Base-by-base conservation (phyloP, 805 yeast genomes). In the Saccharomycopsis fibuligera region DNA sequence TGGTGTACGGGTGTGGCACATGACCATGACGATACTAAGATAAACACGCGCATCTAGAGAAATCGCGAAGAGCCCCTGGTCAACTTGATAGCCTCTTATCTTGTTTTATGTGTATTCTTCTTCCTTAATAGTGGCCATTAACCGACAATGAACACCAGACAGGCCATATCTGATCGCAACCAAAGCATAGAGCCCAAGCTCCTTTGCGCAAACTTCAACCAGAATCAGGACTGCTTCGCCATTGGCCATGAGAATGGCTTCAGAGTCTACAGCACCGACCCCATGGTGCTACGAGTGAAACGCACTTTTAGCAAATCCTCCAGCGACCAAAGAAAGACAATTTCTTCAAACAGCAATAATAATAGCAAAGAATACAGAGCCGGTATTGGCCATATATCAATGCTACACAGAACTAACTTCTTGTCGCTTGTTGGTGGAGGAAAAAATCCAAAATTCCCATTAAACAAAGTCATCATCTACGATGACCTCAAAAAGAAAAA, bases 341-440 rank as follows among this genome's bases (percentile, higher is more conserved):
- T n/a, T n/a, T n/a, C n/a, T n/a, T n/a, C n/a, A n/a, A 44, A 33
- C 19, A 30, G 17, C 22, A 45, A 24, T 21, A 40, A 19, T 17
- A 45, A 21, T 22, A 31, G 23, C n/a, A 58, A 58, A 21, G 69
- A 65, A 46, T 69, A 70, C 3, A 27, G 48, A 12, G 42, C 54
- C 9, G 96, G 96, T 0, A 80, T 90, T 23, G 95, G 93, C 1
- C 68, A 73, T 30, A 78, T 85, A 2, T 70, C 82, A 40, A 87
- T 91, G 96, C 79, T 91, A 4, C 86, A 88, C 62, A 75, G 96
- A 38, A 89, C 97, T 0, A 91, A 91, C 66, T 90, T 89, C 61
- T 72, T 91, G 46, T 96, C 91, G 0, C 66, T 93, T 38, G 86
- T 89, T 0, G 96, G 97, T 1, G 96, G 96, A 16, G 96, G 96